These are phyloP conservation scores for Euphorbia neoarborescens DNA, from an alignment of 441 rosid species.

Conservation along the genomic window DNA sequence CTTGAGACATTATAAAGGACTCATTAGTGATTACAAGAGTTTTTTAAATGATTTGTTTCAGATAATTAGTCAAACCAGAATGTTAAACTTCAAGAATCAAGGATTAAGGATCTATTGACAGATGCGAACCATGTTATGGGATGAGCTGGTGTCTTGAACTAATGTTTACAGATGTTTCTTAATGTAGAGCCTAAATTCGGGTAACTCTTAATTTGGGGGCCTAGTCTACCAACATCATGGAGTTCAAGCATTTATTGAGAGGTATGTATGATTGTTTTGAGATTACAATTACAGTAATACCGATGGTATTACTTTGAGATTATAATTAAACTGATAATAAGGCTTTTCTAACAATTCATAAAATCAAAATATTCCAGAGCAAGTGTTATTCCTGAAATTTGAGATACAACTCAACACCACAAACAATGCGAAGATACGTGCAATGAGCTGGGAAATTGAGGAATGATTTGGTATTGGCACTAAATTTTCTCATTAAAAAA, in stretches of 20 bases:
- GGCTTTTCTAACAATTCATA: neutral
- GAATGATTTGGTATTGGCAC: neutral
- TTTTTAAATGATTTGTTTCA: neutral
- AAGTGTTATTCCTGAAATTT: neutral
- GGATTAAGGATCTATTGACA: neutral
- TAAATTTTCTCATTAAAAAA: conserved; percentile 4
- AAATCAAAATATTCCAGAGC: neutral
- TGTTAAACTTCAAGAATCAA: neutral
- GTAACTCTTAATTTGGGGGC: neutral
- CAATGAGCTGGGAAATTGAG: no score
- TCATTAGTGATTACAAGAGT: neutral
- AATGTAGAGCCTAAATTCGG: neutral
- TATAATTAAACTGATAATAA: neutral
- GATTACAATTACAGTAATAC: neutral
- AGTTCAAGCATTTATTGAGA: neutral
- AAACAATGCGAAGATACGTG: neutral
- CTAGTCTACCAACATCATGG: neutral
- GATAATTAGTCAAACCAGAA: neutral
- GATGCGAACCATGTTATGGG: neutral
- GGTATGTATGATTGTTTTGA: neutral
- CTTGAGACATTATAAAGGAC: neutral
- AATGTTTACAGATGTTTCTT: neutral
- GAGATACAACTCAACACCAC: neutral
- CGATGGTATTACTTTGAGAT: neutral
- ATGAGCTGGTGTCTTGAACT: neutral